Evolutionary conservation across 352 stramenopile species (phyloP).

Genomic region (Lagenidium sp.): DNA sequence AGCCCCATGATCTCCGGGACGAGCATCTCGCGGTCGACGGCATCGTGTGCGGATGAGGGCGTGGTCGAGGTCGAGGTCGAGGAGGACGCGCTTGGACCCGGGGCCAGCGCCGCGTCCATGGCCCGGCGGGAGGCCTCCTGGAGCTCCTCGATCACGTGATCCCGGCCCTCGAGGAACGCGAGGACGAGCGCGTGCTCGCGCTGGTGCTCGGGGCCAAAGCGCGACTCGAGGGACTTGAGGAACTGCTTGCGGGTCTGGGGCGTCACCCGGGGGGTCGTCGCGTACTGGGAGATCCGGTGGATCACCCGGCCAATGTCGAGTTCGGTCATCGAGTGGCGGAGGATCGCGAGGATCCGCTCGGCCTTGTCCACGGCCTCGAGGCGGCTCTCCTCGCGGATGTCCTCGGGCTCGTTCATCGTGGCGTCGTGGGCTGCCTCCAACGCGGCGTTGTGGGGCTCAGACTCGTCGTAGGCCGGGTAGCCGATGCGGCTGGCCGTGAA

Average conservation of each 20-base stretch:
- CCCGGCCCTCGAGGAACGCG: constrained; percentile 61
- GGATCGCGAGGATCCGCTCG: constrained; percentile 64
- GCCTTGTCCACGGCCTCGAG: constrained; percentile 56
- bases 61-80: not conserved
- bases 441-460: too few species aligned
- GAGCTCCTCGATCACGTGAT: constrained; percentile 61
- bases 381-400: constrained; percentile 67
- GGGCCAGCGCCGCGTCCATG: constrained; percentile 2
- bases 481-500: constrained; percentile 71
- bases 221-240: constrained; percentile 52
- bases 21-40: constrained; percentile 18
- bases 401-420: constrained; percentile 19
- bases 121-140: constrained; percentile 34
- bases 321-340: constrained; percentile 81
- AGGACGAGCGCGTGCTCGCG: constrained; percentile 65
- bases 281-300: constrained; percentile 72
- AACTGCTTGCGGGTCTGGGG: constrained; percentile 72
- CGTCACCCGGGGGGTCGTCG: constrained; percentile 67
- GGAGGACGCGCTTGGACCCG: not conserved
- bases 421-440: too few species aligned
- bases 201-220: constrained; percentile 43
- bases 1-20: constrained; percentile 71
- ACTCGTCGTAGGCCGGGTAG: constrained; percentile 48
- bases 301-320: constrained; percentile 76
- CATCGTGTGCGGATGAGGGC: not conserved